phyloP scores from a whole-genome alignment of 2,329 filamentous ascomycete species.

The Sphaerulina vaccinii region DNA sequence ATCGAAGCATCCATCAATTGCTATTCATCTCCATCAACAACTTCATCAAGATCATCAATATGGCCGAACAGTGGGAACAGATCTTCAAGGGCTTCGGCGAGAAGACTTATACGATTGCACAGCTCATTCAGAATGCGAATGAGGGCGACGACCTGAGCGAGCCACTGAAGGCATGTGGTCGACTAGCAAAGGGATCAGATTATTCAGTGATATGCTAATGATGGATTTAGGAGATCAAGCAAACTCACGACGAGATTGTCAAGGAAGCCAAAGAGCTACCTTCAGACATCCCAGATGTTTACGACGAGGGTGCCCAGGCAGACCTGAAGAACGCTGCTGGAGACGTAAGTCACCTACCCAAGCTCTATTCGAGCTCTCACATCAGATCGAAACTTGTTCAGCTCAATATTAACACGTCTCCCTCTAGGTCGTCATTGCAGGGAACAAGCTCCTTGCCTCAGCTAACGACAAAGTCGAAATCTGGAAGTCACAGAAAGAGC shows the following conservation, averaged over 20 bases:
- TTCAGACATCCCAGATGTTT: slow-evolving; percentile 23
- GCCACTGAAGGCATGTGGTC: slow-evolving; percentile 16
- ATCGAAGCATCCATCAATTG: neutral
- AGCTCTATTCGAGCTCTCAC: neutral
- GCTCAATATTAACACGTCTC: neutral
- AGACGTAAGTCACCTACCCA: slow-evolving; percentile 13
- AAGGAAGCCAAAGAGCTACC: slow-evolving; percentile 23
- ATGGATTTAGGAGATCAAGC: slow-evolving; percentile 21
- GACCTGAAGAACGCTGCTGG: slow-evolving; percentile 25
- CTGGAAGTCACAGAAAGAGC: slow-evolving; percentile 22
- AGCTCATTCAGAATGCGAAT: slow-evolving; percentile 23
- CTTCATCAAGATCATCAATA: slow-evolving; percentile 6
- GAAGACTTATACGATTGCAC: slow-evolving; percentile 24
- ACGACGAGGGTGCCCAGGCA: slow-evolving; percentile 25
- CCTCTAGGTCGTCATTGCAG: slow-evolving; percentile 22
- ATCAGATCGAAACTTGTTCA: neutral
- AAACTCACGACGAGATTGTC: slow-evolving; percentile 20
- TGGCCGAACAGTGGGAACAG: slow-evolving; percentile 27
- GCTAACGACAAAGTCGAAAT: slow-evolving; percentile 23
- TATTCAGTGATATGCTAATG: no score
- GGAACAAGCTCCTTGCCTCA: slow-evolving; percentile 21
- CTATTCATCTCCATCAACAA: neutral
- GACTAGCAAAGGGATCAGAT: neutral
- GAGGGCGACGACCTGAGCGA: slow-evolving; percentile 24
- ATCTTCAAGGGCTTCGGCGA: slow-evolving; percentile 26